Evolutionary conservation across 805 yeast genomes (phyloP), one percentile per base, ranked within the genome.

Genomic region (Scheffersomyces stipitis): DNA sequence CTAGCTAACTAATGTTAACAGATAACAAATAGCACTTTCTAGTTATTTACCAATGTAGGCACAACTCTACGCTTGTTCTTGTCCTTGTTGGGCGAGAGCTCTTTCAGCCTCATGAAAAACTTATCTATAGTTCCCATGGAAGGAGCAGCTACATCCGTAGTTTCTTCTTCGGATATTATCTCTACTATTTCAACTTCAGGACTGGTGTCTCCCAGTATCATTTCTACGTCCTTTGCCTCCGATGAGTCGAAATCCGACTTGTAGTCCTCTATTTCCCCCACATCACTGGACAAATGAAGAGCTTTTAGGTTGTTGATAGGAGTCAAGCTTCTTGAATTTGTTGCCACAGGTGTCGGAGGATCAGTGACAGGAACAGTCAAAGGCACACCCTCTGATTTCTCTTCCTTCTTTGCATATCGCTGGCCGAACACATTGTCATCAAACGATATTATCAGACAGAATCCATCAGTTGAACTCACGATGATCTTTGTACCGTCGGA

Each of bases 401-500:
- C 36, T 29, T 49, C 36, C 32, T 61, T 60, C 20, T 52, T 60
- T 2, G 50, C 46, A 23, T 67, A 50, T n/a, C 47, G 58, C 20
- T 58, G 66, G 1, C 96, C 96, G 23, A 87, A 67, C 9, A 78
- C 69, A 2, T 62, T 72, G 2, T 62, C 58, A 4, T 74, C 74
- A 32, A 88, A 75, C 5, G 66, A 59, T 1, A 90, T 58, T 30
- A 74, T 73, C 1, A 96, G 83, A 46, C 96, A 84, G 57, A 89
- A 91, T 14, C 98, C 98, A 58, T 93, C 99, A 0, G 95, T 85
- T 0, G 96, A 86, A 5, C 95, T 80, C 16, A 86, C 70, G 48
- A 91, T 67, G 13, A 93, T 60, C 10, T 76, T 64, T 12, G 62
- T 60, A 0, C 98, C 99, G 58, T 86, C 89, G 4, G 64, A 60